Evolutionary conservation across 352 stramenopile species (phyloP).

Genomic region (Pseudoperonospora humuli): DNA sequence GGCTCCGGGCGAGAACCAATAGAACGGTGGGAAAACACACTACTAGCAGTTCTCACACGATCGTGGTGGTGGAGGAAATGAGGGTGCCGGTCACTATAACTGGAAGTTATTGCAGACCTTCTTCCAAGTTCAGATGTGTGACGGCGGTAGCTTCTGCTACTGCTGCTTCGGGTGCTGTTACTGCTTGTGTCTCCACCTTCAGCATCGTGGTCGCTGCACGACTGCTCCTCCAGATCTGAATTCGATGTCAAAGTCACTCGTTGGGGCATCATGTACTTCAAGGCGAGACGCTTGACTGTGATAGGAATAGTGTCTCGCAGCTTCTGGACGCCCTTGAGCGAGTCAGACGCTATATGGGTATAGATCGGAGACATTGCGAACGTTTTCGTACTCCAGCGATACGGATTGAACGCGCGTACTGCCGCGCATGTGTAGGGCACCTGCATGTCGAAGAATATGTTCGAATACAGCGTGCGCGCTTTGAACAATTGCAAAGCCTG

Average conservation of each 20-base stretch:
- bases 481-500: slow-evolving; percentile 65
- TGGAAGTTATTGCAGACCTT: slow-evolving; percentile 15
- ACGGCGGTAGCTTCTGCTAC: slow-evolving; percentile 5
- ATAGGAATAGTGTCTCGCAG: slow-evolving; percentile 53
- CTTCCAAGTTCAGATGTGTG: slow-evolving; percentile 12
- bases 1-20: slow-evolving; percentile 31
- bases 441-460: slow-evolving; percentile 74
- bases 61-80: slow-evolving; percentile 9
- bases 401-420: slow-evolving; percentile 77
- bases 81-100: slow-evolving; percentile 6
- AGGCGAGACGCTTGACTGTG: slow-evolving; percentile 30
- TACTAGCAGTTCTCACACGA: slow-evolving; percentile 22
- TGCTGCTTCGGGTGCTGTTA: slow-evolving; percentile 14
- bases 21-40: slow-evolving; percentile 8
- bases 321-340: slow-evolving; percentile 40
- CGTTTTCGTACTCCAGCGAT: slow-evolving; percentile 39
- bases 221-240: slow-evolving; percentile 13
- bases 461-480: slow-evolving; percentile 60
- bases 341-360: slow-evolving; percentile 52
- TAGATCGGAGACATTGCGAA: slow-evolving; percentile 58
- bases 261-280: slow-evolving; percentile 23
- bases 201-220: slow-evolving; percentile 3
- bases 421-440: slow-evolving; percentile 71
- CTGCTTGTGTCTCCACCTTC: slow-evolving; percentile 11
- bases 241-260: slow-evolving; percentile 14